Evolutionary conservation across 2,329 filamentous ascomycete species (phyloP).

Genomic region (Sporothrix globosa): DNA sequence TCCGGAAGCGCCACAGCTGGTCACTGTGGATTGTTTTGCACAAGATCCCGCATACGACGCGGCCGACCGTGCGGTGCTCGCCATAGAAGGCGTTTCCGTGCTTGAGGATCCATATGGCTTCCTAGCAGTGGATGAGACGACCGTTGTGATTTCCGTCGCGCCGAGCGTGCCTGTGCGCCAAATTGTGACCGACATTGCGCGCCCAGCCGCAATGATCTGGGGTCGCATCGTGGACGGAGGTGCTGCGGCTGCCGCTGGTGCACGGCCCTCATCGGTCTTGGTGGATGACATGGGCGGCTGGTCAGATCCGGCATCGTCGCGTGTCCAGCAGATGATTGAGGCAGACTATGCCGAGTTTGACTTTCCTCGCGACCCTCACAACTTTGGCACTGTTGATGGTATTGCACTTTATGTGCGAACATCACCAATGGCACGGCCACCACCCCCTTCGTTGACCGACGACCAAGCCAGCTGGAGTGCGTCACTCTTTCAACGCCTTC

Average conservation of each 20-base stretch:
- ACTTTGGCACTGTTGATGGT: slow-evolving; percentile 34
- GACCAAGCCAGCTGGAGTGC: slow-evolving; percentile 21
- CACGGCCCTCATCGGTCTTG: slow-evolving; percentile 2
- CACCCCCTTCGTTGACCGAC: background rate
- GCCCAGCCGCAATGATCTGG: slow-evolving; percentile 43
- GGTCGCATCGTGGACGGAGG: slow-evolving; percentile 15
- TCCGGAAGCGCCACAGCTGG: background rate
- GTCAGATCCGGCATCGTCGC: slow-evolving; percentile 34
- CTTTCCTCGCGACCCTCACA: slow-evolving; percentile 31
- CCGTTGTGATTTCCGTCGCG: slow-evolving; percentile 40
- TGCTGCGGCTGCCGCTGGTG: background rate
- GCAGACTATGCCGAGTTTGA: slow-evolving; percentile 31
- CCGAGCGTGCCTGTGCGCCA: slow-evolving; percentile 42
- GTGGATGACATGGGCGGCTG: slow-evolving; percentile 34
- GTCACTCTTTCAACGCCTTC: slow-evolving; percentile 26
- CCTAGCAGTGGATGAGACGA: slow-evolving; percentile 41
- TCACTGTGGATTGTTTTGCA: slow-evolving; percentile 34
- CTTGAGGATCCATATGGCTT: slow-evolving; percentile 43
- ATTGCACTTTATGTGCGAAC: slow-evolving; percentile 35
- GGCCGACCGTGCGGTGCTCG: slow-evolving; percentile 38
- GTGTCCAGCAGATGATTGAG: slow-evolving; percentile 34
- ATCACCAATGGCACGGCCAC: background rate
- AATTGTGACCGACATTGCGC: slow-evolving; percentile 43
- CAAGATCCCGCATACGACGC: slow-evolving; percentile 41
- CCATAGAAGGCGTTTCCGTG: slow-evolving; percentile 38